Percentiles rank a stretch among this genome's conserved stretches.
Evolutionary conservation across 2,329 filamentous ascomycete genomes (phyloP).

Genomic region (Aspergillus persii): DNA sequence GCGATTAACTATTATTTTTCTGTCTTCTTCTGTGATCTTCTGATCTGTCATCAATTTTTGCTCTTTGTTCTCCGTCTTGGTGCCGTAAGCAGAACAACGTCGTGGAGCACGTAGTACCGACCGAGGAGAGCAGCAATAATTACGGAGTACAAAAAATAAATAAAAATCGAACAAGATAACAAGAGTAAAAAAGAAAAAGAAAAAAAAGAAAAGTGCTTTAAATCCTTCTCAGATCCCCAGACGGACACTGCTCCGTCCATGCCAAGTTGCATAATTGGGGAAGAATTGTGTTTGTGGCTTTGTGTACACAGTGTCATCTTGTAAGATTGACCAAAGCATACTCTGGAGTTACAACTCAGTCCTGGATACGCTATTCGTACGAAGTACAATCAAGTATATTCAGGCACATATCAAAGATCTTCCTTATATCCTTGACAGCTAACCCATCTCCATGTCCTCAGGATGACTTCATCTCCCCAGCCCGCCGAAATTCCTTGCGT

Average conservation of each 20-base stretch:
- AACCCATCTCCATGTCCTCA: background rate
- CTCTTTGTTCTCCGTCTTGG: background rate
- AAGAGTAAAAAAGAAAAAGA: background rate
- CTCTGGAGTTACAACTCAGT: no score
- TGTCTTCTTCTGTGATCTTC: background rate
- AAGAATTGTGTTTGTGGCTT: background rate
- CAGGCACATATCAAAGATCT: no score
- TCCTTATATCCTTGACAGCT: no score
- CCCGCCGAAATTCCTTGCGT: background rate
- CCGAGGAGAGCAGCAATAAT: background rate
- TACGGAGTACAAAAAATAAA: background rate
- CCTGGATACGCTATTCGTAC: no score
- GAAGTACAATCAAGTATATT: no score
- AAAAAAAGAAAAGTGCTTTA: background rate
- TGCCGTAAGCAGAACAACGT: background rate
- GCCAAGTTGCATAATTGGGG: background rate
- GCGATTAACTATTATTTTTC: background rate
- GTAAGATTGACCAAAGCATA: background rate
- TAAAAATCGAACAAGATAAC: background rate
- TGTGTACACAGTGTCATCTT: background rate
- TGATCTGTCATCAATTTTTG: background rate
- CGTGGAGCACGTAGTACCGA: background rate
- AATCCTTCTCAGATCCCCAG: slow-evolving; percentile 8
- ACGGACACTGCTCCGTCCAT: background rate
- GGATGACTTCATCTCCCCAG: no score